These are phyloP conservation scores for Ophiobolus disseminans DNA, from an alignment of 2,329 filamentous ascomycete species.

Conservation along the genomic window DNA sequence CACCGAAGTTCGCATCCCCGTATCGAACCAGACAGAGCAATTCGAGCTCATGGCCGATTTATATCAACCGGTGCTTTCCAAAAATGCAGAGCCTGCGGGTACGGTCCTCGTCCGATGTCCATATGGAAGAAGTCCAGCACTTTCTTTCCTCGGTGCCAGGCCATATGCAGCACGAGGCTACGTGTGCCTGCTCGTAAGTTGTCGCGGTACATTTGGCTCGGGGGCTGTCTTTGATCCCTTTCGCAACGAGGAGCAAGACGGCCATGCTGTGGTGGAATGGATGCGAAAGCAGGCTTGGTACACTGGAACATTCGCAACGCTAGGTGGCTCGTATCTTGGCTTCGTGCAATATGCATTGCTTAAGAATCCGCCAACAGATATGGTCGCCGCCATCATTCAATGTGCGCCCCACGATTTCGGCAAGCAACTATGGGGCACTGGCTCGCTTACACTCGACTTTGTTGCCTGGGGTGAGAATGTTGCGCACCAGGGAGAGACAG, in stretches of 20 bases:
- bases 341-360: slow-evolving; percentile 18
- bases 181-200: slow-evolving; percentile 15
- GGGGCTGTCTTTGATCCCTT: slow-evolving; percentile 15
- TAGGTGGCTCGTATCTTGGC: slow-evolving; percentile 17
- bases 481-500: slow-evolving; percentile 8
- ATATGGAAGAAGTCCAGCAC: background rate
- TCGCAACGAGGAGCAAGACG: slow-evolving; percentile 16
- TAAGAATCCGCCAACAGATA: slow-evolving; percentile 12
- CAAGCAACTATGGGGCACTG: slow-evolving; percentile 10
- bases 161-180: slow-evolving; percentile 16
- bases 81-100: background rate
- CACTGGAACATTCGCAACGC: slow-evolving; percentile 18
- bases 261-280: slow-evolving; percentile 17
- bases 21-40: background rate
- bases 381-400: slow-evolving; percentile 12
- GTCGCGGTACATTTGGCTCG: slow-evolving; percentile 21
- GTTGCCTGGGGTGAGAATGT: slow-evolving; percentile 10
- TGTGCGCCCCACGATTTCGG: slow-evolving; percentile 14
- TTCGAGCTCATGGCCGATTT: background rate
- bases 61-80: background rate
- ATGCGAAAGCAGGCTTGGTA: slow-evolving; percentile 23
- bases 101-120: background rate
- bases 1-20: background rate
- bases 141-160: background rate
- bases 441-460: slow-evolving; percentile 9